phyloP scores from a whole-genome alignment of 176 grass and related monocot genomes.

The Olyra latifolia region DNA sequence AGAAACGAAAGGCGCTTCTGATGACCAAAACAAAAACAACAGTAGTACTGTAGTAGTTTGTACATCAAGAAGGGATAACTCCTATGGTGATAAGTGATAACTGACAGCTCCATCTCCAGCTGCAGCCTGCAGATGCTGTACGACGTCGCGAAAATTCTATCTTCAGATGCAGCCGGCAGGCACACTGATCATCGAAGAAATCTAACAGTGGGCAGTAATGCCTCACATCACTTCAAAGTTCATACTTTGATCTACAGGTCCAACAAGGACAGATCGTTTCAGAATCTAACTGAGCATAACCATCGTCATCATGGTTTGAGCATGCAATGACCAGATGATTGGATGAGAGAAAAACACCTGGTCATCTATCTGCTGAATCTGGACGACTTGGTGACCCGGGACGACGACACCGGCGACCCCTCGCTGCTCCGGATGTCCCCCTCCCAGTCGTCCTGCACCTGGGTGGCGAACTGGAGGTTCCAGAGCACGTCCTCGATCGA shows the following conservation, averaged over 20 bases:
- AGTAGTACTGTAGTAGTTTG: not conserved
- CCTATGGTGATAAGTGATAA: not conserved
- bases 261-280: not conserved
- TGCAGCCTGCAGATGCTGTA: not conserved
- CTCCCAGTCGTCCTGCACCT: constrained; percentile 81
- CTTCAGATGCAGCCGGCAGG: not conserved
- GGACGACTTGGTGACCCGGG: constrained; percentile 24
- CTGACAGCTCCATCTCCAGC: not conserved
- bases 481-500: constrained; percentile 93
- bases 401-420: constrained; percentile 55
- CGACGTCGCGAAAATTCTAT: not conserved
- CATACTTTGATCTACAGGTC: not conserved
- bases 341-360: constrained; percentile 5
- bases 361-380: constrained; percentile 38
- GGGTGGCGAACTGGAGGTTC: constrained; percentile 95
- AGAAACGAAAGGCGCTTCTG: not conserved
- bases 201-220: not conserved
- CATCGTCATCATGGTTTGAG: not conserved
- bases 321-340: constrained; percentile 4
- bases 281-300: not conserved
- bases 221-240: not conserved
- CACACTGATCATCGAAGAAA: not conserved
- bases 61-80: not conserved
- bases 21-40: not conserved
- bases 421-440: constrained; percentile 61